These are phyloP conservation scores for Neltuma alba DNA, from an alignment of 306 rosid genomes.

Conservation along the genomic window DNA sequence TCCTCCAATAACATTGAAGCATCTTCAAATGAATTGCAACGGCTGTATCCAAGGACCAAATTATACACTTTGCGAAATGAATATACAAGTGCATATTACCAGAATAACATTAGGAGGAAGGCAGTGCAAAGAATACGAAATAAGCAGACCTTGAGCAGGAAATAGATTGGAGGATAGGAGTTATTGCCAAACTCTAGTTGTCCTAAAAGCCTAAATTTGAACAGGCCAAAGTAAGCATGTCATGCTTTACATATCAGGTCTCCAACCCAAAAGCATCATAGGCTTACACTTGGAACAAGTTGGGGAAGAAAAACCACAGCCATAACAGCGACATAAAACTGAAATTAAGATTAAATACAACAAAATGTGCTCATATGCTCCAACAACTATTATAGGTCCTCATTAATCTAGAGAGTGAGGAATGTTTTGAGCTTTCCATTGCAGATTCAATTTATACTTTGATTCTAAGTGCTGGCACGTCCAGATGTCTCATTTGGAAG, in stretches of 20 bases:
- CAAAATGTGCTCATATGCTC: background rate
- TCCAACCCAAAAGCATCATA: slow-evolving; percentile 8
- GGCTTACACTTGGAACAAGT: background rate
- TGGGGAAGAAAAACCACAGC: background rate
- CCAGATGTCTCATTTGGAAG: background rate
- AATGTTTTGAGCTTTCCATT: background rate
- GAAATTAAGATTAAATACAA: background rate
- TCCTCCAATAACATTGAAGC: slow-evolving; percentile 89
- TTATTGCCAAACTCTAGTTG: background rate
- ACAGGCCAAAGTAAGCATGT: background rate
- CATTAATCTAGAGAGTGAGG: background rate
- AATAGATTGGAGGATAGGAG: background rate
- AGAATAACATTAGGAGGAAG: slow-evolving; percentile 1
- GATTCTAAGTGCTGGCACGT: background rate
- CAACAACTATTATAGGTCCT: background rate
- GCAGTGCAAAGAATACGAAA: background rate
- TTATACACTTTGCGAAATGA: slow-evolving; percentile 26
- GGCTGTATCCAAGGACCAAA: slow-evolving; percentile 59
- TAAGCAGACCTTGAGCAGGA: background rate
- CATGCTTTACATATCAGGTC: background rate
- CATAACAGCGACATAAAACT: background rate
- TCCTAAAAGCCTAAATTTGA: background rate
- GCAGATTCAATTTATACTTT: background rate
- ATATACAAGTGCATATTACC: slow-evolving; percentile 3
- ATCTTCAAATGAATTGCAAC: slow-evolving; percentile 71